These are phyloP conservation scores for Nicotiana tomentosiformis DNA, from an alignment of 257 asterid species.

Conservation along the genomic window DNA sequence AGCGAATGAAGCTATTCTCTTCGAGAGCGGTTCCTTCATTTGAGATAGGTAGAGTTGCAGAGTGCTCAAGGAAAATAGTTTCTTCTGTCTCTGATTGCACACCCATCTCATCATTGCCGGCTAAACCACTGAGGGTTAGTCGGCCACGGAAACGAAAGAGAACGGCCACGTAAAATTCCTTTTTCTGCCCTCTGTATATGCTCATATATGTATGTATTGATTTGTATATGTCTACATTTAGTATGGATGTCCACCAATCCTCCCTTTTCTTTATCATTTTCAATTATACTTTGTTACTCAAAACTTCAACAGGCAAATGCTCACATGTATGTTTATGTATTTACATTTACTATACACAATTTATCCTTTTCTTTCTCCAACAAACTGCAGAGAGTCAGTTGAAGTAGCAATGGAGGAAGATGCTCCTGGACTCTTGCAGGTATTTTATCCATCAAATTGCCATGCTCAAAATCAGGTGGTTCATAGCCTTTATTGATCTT, in stretches of 20 bases:
- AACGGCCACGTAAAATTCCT: slow-evolving; percentile 61
- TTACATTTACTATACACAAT: slow-evolving; percentile 6
- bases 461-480: slow-evolving; percentile 14
- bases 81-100: slow-evolving; percentile 25
- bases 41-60: slow-evolving; percentile 19
- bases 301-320: not conserved
- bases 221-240: not conserved
- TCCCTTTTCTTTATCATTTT: not conserved
- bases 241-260: not conserved
- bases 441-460: slow-evolving; percentile 19
- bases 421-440: slow-evolving; percentile 97
- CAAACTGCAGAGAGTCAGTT: slow-evolving; percentile 66
- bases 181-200: not conserved
- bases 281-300: not conserved
- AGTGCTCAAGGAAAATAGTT: slow-evolving; percentile 20
- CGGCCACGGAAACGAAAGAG: slow-evolving; percentile 64
- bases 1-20: slow-evolving; percentile 55
- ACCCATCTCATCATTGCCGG: slow-evolving; percentile 34
- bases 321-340: not conserved
- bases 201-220: not conserved
- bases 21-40: slow-evolving; percentile 27
- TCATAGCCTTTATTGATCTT: slow-evolving; percentile 20
- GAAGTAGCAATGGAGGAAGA: slow-evolving; percentile 95
- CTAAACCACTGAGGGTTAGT: slow-evolving; percentile 29
- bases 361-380: slow-evolving; percentile 7